Percentiles rank a stretch among this genome's conserved stretches.
Conservation (phyloP, 495 filamentous ascomycete species). For the Trichoderma reesei region DNA sequence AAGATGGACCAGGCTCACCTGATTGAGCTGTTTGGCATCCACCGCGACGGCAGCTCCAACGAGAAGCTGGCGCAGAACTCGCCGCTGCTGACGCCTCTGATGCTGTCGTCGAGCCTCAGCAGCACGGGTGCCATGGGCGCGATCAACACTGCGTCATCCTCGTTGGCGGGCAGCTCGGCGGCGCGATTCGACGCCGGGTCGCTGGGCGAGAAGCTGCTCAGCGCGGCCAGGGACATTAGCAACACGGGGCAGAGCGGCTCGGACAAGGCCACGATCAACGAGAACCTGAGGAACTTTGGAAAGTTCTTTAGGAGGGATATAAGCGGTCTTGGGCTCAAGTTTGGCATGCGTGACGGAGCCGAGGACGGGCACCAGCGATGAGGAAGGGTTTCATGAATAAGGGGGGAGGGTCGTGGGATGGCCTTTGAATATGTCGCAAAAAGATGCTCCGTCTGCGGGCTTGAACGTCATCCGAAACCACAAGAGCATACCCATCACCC, state of each 20-base stretch:
- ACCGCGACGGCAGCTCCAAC: conserved; percentile 52
- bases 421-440: neutral
- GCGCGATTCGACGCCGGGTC: conserved; percentile 68
- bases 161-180: conserved; percentile 33
- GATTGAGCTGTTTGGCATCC: conserved; percentile 80
- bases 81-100: conserved; percentile 51
- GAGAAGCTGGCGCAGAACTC: conserved; percentile 50
- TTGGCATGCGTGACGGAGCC: conserved; percentile 41
- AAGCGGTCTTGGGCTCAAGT: conserved; percentile 68
- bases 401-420: neutral
- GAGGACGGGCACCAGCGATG: conserved; percentile 14
- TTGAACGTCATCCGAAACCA: too few relatives aligned
- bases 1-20: conserved; percentile 74
- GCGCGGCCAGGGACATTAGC: conserved; percentile 79
- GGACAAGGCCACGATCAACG: conserved; percentile 57
- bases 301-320: conserved; percentile 92
- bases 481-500: too few relatives aligned
- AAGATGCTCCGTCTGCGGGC: neutral
- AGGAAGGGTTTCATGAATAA: neutral
- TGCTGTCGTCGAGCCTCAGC: conserved; percentile 31
- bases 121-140: conserved; percentile 27
- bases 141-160: conserved; percentile 21
- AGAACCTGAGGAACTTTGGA: conserved; percentile 88
- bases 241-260: conserved; percentile 36
- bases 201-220: conserved; percentile 64